Evolutionary conservation across 768 basidiomycete species (phyloP).

Genomic region (Hygrophoropsis aurantiaca): DNA sequence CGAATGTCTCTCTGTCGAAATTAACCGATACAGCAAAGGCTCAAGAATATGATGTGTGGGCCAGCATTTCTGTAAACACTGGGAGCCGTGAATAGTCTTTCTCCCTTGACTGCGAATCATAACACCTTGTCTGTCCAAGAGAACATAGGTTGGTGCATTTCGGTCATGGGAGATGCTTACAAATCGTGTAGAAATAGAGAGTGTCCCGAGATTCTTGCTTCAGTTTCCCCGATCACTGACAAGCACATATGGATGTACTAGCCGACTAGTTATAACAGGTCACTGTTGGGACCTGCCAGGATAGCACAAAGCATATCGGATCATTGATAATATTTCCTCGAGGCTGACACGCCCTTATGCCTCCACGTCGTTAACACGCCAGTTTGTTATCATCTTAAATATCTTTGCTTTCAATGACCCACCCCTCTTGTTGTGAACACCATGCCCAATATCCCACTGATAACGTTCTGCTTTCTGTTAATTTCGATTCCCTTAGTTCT

Average conservation of each 20-base stretch:
- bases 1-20: not conserved
- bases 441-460: not conserved
- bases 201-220: constrained; percentile 1
- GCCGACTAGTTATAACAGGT: no score
- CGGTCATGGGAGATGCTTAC: constrained; percentile 1
- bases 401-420: no score
- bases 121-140: not conserved
- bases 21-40: constrained; percentile 4
- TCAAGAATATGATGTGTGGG: not conserved
- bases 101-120: constrained; percentile 10
- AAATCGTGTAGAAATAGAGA: not conserved
- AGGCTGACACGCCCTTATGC: not conserved
- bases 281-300: not conserved
- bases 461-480: not conserved
- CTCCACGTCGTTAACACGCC: not conserved
- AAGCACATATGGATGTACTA: no score
- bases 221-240: not conserved
- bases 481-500: constrained; percentile 17
- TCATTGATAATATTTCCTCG: no score
- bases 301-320: not conserved
- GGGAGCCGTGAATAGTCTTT: constrained; percentile 5
- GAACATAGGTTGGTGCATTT: not conserved
- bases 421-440: not conserved
- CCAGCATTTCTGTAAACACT: not conserved
- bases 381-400: not conserved